Evolutionary conservation across 2,329 filamentous ascomycete species (phyloP).

Genomic region (Trichoderma gracile): DNA sequence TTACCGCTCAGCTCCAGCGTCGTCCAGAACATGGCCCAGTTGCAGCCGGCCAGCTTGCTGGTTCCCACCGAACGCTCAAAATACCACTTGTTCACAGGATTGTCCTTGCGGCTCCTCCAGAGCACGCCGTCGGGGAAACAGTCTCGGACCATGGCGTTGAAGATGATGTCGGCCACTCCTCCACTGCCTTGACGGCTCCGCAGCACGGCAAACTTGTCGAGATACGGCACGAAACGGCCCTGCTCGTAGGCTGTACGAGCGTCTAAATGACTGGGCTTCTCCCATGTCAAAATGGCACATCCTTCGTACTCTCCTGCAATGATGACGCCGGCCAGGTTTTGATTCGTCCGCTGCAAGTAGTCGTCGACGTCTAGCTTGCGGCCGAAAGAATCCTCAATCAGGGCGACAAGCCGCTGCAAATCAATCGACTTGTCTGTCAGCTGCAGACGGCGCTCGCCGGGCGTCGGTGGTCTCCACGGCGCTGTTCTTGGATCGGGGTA

Average conservation of each 20-base stretch:
- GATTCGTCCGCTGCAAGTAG: conserved; percentile 78
- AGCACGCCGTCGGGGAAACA: conserved; percentile 89
- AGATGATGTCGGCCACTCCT: conserved; percentile 92
- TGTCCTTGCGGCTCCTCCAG: conserved; percentile 86
- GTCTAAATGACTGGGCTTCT: conserved; percentile 64
- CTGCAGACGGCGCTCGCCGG: conserved; percentile 61
- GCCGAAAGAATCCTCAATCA: conserved; percentile 93
- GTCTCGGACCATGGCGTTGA: conserved; percentile 88
- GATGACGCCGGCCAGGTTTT: conserved; percentile 84
- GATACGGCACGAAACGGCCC: conserved; percentile 78
- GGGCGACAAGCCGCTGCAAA: conserved; percentile 74
- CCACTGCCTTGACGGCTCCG: conserved; percentile 85
- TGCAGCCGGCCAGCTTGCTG: conserved; percentile 75
- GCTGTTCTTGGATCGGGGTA: conserved; percentile 71
- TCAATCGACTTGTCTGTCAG: conserved; percentile 82
- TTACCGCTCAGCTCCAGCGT: conserved; percentile 64
- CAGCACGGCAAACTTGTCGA: conserved; percentile 96
- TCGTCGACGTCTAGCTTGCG: conserved; percentile 79
- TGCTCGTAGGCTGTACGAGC: conserved; percentile 56
- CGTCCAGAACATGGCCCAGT: conserved; percentile 99
- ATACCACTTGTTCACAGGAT: conserved; percentile 99
- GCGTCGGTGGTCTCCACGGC: conserved; percentile 68
- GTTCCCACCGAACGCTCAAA: conserved; percentile 87
- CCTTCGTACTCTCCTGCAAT: conserved; percentile 97
- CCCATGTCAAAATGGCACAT: conserved; percentile 93